A percentile compares a stretch with the other conserved stretches of the same genome.
Conservation (phyloP, 495 filamentous ascomycete genomes). For the Xylaria palmicola region DNA sequence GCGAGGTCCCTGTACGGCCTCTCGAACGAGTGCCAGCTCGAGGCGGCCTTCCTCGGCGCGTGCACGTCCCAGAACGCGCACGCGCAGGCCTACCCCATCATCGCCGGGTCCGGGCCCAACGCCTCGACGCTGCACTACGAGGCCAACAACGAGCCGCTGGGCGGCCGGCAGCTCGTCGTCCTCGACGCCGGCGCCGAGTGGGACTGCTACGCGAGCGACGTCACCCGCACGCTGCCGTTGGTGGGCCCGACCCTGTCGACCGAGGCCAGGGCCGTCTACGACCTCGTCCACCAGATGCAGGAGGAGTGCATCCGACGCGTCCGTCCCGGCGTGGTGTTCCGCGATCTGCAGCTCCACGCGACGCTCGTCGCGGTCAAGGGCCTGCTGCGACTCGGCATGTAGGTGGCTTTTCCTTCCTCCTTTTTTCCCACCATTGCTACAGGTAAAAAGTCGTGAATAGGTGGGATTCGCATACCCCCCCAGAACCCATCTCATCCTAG, state of each 20-base stretch:
- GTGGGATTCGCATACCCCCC: too few species aligned
- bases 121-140: slow-evolving; percentile 84
- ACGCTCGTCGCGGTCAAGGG: slow-evolving; percentile 69
- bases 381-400: slow-evolving; percentile 67
- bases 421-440: not conserved
- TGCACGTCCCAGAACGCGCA: slow-evolving; percentile 71
- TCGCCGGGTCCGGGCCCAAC: slow-evolving; percentile 76
- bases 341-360: slow-evolving; percentile 68
- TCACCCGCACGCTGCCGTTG: slow-evolving; percentile 87
- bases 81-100: slow-evolving; percentile 81
- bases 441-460: not conserved
- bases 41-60: slow-evolving; percentile 68
- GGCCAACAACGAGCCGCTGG: slow-evolving; percentile 69
- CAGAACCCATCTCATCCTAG: too few species aligned
- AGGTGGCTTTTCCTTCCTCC: slow-evolving; percentile 27
- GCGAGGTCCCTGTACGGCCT: slow-evolving; percentile 58
- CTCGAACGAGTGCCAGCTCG: slow-evolving; percentile 77
- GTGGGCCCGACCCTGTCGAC: slow-evolving; percentile 62
- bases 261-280: slow-evolving; percentile 69
- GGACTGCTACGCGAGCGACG: slow-evolving; percentile 84
- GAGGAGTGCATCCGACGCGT: slow-evolving; percentile 68
- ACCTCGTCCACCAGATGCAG: slow-evolving; percentile 80
- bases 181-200: slow-evolving; percentile 86
- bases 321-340: slow-evolving; percentile 63
- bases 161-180: slow-evolving; percentile 66